Percentiles rank a stretch among this genome's conserved stretches.
Conservation (phyloP, 768 basidiomycete genomes). For the Sutorius australiensis region DNA sequence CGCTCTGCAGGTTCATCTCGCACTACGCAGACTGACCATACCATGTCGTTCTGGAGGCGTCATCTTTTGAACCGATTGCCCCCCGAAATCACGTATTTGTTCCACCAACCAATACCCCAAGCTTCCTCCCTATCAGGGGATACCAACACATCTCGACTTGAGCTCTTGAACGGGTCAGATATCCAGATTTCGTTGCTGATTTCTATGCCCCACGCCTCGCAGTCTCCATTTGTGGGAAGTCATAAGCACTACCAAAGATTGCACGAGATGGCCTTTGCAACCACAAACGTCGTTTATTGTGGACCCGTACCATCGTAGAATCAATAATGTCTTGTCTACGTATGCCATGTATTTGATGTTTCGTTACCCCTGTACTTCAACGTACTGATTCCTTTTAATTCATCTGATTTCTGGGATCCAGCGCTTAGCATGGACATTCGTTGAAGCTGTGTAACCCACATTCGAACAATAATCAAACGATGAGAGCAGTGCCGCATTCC, state of each 20-base stretch:
- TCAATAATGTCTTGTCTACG: not conserved
- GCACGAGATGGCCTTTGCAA: slow-evolving; percentile 29
- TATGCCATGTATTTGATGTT: slow-evolving; percentile 11
- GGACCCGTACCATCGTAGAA: slow-evolving; percentile 11
- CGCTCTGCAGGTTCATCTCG: not conserved
- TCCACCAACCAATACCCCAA: slow-evolving; percentile 17
- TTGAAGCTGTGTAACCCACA: not conserved
- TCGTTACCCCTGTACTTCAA: slow-evolving; percentile 1
- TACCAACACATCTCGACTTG: not conserved
- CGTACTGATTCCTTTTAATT: slow-evolving; percentile 4
- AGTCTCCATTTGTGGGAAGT: not conserved
- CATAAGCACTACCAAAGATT: not conserved
- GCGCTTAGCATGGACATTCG: not conserved
- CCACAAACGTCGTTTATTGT: slow-evolving; percentile 17
- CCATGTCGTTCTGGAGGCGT: slow-evolving; percentile 21
- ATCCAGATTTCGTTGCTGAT: slow-evolving; percentile 29
- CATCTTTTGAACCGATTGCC: slow-evolving; percentile 15
- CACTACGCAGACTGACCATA: slow-evolving; percentile 4
- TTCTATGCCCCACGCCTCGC: slow-evolving; percentile 24
- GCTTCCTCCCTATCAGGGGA: not conserved
- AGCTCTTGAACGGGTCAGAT: slow-evolving; percentile 18
- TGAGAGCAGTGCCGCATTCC: not conserved
- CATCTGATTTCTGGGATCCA: not conserved
- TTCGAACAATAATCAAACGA: not conserved
- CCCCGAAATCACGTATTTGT: slow-evolving; percentile 28